Conservation (phyloP, 2,329 filamentous ascomycete species). For the Pezicula neosporulosa region DNA sequence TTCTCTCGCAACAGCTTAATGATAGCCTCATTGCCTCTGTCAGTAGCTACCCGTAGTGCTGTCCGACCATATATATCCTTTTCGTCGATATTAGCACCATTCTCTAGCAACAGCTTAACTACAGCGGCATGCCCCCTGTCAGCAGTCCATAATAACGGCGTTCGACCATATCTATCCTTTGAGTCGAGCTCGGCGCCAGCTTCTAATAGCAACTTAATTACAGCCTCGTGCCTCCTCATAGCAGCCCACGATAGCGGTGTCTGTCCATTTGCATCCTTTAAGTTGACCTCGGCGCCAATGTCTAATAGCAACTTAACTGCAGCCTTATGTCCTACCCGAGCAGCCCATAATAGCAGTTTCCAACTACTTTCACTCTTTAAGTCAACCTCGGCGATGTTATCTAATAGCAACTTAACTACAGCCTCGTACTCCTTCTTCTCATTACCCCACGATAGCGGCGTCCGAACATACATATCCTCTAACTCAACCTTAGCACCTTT, state of each 20-base stretch:
- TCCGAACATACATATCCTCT: not conserved
- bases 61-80: not conserved
- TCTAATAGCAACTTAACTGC: too few species aligned
- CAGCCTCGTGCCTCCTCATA: constrained; percentile 17
- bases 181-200: constrained; percentile 15
- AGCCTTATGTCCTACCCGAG: not conserved
- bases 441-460: constrained; percentile 16
- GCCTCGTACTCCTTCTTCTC: constrained; percentile 19
- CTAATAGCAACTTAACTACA: constrained; percentile 14
- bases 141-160: constrained; percentile 1
- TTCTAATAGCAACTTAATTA: constrained; percentile 20
- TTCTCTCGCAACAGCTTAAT: constrained; percentile 4
- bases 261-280: not conserved
- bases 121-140: not conserved
- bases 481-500: constrained; percentile 2
- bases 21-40: not conserved
- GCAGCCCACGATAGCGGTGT: constrained; percentile 16
- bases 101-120: constrained; percentile 7
- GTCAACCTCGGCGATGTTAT: not conserved
- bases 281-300: constrained; percentile 4
- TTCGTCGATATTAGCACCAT: not conserved
- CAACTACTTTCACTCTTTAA: not conserved
- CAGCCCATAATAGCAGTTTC: constrained; percentile 14
- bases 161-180: constrained; percentile 5
- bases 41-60: constrained; percentile 8